Percentiles rank a stretch among this genome's conserved stretches.
phyloP scores from a whole-genome alignment of 805 yeast genomes.

The Wickerhamiella parazyma region DNA sequence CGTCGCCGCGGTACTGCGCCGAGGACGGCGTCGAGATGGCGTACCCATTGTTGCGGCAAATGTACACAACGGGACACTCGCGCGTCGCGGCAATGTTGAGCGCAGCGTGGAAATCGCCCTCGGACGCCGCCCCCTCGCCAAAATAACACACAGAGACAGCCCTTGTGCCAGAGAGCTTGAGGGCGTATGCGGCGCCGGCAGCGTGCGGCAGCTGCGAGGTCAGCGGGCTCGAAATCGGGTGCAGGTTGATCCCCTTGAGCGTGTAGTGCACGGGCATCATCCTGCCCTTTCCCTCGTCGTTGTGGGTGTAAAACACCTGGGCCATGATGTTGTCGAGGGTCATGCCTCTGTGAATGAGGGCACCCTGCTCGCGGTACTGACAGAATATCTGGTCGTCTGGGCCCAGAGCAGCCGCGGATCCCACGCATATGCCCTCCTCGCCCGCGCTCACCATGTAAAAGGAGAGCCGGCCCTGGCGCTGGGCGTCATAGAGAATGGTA shows the following conservation, averaged over 20 bases:
- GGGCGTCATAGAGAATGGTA: slow-evolving; percentile 26
- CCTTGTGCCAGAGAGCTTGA: slow-evolving; percentile 21
- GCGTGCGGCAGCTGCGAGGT: slow-evolving; percentile 28
- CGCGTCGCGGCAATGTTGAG: slow-evolving; percentile 27
- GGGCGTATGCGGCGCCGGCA: slow-evolving; percentile 27
- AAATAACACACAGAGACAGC: slow-evolving; percentile 23
- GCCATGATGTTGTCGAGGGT: slow-evolving; percentile 24
- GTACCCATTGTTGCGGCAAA: slow-evolving; percentile 27
- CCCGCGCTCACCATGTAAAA: slow-evolving; percentile 28
- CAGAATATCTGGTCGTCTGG: slow-evolving; percentile 22
- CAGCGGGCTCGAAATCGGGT: slow-evolving; percentile 26
- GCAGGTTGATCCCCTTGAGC: slow-evolving; percentile 21
- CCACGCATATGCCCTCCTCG: slow-evolving; percentile 27
- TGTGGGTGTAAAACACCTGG: slow-evolving; percentile 23
- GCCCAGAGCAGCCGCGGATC: slow-evolving; percentile 24
- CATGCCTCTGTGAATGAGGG: slow-evolving; percentile 23
- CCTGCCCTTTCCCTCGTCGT: slow-evolving; percentile 23
- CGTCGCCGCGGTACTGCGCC: slow-evolving; percentile 27
- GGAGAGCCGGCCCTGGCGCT: slow-evolving; percentile 25
- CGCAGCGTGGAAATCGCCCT: slow-evolving; percentile 28
- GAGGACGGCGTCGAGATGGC: slow-evolving; percentile 26
- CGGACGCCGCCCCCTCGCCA: slow-evolving; percentile 28
- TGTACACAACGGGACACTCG: slow-evolving; percentile 24
- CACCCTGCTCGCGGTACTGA: slow-evolving; percentile 27
- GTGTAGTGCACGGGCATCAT: slow-evolving; percentile 27